phyloP scores from a whole-genome alignment of 1,284 basidiomycete genomes.

The Gomphus sp. region DNA sequence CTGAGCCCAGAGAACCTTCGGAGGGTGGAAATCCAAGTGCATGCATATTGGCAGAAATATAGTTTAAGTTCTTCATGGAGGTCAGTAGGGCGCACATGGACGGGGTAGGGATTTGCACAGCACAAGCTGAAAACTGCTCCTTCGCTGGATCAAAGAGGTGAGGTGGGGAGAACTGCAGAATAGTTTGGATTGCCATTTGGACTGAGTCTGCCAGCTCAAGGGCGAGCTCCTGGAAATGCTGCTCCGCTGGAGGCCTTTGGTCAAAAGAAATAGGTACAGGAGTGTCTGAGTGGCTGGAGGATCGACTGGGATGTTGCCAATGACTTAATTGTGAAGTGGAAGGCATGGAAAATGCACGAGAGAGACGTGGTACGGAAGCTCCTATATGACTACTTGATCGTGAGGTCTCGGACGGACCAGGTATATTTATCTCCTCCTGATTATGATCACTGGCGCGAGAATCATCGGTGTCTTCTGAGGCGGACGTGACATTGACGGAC shows the following conservation, averaged over 20 bases:
- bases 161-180: constrained; percentile 79
- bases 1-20: constrained; percentile 10
- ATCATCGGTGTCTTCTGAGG: neutral
- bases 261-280: constrained; percentile 2
- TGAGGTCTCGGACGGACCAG: constrained; percentile 19
- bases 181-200: constrained; percentile 80
- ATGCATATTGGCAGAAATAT: constrained; percentile 74
- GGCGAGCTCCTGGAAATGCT: constrained; percentile 54
- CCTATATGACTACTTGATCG: constrained; percentile 9
- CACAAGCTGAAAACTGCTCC: constrained; percentile 83
- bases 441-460: neutral
- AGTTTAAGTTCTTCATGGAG: constrained; percentile 85
- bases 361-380: constrained; percentile 35
- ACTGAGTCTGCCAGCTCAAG: constrained; percentile 82
- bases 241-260: constrained; percentile 18
- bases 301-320: constrained; percentile 53
- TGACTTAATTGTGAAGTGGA: constrained; percentile 58
- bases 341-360: constrained; percentile 65
- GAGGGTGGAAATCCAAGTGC: constrained; percentile 27
- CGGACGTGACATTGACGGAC: neutral
- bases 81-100: constrained; percentile 84
- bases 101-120: constrained; percentile 75
- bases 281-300: neutral
- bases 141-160: constrained; percentile 88
- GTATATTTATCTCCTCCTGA: constrained; percentile 24